Evolutionary conservation across 352 stramenopile species (phyloP), one percentile per base, ranked within the genome.

Genomic region (Pythium plurisporium): DNA sequence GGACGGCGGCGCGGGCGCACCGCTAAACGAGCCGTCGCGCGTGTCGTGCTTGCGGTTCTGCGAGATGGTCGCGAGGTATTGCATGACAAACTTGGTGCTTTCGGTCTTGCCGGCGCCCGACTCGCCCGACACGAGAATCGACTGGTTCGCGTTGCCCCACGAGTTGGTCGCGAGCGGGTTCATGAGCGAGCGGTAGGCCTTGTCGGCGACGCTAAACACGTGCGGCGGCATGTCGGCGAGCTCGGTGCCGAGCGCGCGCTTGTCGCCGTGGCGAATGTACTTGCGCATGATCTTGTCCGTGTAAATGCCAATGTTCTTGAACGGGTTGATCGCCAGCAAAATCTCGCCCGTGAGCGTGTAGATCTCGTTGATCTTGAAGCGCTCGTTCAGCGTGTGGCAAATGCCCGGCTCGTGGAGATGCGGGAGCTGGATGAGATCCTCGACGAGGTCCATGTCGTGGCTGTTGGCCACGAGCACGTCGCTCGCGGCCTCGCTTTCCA

Each of bases 51-150:
- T 38, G 34, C 50, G 49, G 63, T 74, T 67, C 59, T 90, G 77
- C 38, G 84, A 88, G 46, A 98, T 86, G 29, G 86, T 96, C 7
- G 95, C 91, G 25, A 98, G 69, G 68, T 98, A 98, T 58, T 97
- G 79, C 78, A 99, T 94, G 23, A 97, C 83, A 59, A 98, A 89
- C 74, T 99, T 99, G 33, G 96, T 98, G 12, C 89, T 96, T 51
- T 98, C 96, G 14, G 96, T 98, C 75, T 99, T 99, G 31, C 95
- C 95, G 12, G 96, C 95, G 30, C 96, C 96, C 53, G 67, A 91
- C 72, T 98, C 91, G 33, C 91, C 91, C 30, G 81, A 96, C 17
- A 98, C 93, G 15, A 98, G 72, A 41, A 98, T 96, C 10, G 84
- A 94, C 73, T 98, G 92, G 74, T 98, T 87, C 5, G 70, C 72